Conservation (phyloP, 2,329 filamentous ascomycete species). For the Chalara sp. region DNA sequence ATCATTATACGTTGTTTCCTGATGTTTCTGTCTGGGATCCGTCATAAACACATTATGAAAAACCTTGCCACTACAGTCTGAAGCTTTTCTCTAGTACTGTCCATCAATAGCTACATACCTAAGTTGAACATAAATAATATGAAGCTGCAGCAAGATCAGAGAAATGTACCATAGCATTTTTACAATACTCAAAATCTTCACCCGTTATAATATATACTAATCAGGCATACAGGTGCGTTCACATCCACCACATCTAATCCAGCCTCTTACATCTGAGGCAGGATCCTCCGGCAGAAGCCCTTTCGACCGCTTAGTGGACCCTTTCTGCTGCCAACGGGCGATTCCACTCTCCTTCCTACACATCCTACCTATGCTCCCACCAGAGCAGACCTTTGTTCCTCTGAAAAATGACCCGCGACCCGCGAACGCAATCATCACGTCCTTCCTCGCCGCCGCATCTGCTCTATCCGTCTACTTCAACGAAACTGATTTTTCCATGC, state of each 20-base stretch:
- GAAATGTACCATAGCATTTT: too few species aligned
- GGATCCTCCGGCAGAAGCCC: not conserved
- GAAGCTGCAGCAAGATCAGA: too few species aligned
- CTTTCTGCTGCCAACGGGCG: slow-evolving; percentile 9
- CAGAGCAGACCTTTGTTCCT: not conserved
- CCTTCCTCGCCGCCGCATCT: slow-evolving; percentile 1
- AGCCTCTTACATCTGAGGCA: not conserved
- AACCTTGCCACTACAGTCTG: too few species aligned
- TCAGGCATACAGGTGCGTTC: too few species aligned
- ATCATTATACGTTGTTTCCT: too few species aligned
- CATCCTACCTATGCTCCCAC: not conserved
- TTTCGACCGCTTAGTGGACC: not conserved
- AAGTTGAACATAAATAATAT: too few species aligned
- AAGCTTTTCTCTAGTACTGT: too few species aligned
- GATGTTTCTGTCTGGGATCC: too few species aligned
- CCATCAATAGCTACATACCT: too few species aligned
- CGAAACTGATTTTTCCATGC: not conserved
- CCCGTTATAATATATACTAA: too few species aligned
- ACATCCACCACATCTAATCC: not conserved
- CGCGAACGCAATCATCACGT: not conserved
- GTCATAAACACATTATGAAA: too few species aligned
- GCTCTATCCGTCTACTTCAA: not conserved
- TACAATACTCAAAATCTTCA: too few species aligned
- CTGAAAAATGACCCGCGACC: not conserved
- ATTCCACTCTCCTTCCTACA: slow-evolving; percentile 5